phyloP scores from a whole-genome alignment of 1,139 yeast genomes.

The Blastobotrys apis region DNA sequence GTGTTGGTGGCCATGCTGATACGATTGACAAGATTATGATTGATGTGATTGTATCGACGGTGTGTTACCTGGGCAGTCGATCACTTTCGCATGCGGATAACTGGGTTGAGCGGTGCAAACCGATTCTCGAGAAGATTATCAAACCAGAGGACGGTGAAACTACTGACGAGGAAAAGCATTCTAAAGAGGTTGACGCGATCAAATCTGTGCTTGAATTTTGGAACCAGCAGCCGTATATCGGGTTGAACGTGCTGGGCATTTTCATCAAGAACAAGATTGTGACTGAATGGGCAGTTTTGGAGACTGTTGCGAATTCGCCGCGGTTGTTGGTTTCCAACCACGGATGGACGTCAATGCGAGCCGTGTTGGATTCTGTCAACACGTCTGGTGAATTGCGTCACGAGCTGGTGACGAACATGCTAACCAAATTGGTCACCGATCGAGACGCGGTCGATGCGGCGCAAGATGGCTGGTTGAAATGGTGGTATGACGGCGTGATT shows the following conservation, averaged over 20 bases:
- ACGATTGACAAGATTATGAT: conserved; percentile 49
- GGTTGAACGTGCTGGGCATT: conserved; percentile 63
- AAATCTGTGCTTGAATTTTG: conserved; percentile 69
- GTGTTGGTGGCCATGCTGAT: conserved; percentile 30
- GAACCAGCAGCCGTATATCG: conserved; percentile 79
- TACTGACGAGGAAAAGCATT: neutral
- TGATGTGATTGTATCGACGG: conserved; percentile 61
- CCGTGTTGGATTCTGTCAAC: conserved; percentile 8
- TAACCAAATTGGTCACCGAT: conserved; percentile 1
- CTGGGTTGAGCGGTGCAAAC: conserved; percentile 55
- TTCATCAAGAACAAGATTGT: conserved; percentile 44
- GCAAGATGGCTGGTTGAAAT: conserved; percentile 11
- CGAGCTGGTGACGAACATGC: conserved; percentile 3
- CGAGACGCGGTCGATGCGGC: neutral
- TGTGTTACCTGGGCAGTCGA: conserved; percentile 82
- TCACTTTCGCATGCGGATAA: conserved; percentile 83
- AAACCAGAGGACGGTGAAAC: conserved; percentile 25
- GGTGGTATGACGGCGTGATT: conserved; percentile 15
- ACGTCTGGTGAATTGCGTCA: neutral
- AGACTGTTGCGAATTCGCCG: conserved; percentile 15
- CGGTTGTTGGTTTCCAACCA: conserved; percentile 11
- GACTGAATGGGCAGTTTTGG: conserved; percentile 18
- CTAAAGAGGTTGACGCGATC: conserved; percentile 21
- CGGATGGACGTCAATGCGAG: conserved; percentile 11
- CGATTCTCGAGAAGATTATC: conserved; percentile 48